Evolutionary conservation across 2,329 filamentous ascomycete genomes (phyloP), one percentile per base, ranked within the genome.

Genomic region (Chrysoporthe austroafricana): DNA sequence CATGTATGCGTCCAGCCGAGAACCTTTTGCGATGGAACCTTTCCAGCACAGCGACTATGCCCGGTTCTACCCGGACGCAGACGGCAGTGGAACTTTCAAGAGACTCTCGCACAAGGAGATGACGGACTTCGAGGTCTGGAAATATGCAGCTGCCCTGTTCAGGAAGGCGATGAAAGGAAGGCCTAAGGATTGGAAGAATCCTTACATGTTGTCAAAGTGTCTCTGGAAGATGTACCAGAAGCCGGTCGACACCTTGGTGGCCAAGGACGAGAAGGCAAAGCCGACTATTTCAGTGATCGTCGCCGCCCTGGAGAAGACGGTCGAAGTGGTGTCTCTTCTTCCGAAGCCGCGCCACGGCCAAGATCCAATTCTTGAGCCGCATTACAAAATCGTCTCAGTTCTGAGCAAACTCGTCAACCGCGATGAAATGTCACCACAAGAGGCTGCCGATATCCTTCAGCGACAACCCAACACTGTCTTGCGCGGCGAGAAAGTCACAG

Each of bases 371-470:
- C 85, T 97, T 18, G 94, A 97, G 76, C 94, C 94, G 3, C 94
- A 97, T 76, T 97, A 96, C 83, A 97, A 97, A 79, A 90, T 97
- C 26, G 86, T 96, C 46, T 91, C 92, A 2, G 82, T 96, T 32
- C 80, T 94, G 7, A 89, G 96, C 80, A 97, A 97, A 77, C 84
- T 97, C 34, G 91, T 96, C 18, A 82, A 82, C 44, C 79, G 81
- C 16, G 79, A 80, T 16, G 83, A 86, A 42, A 72, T 88, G 5
- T 70, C 79, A 2, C 78, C 79, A n/a, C 79, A 82, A 58, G 81
- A 84, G 18, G 86, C 81, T 0, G 84, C 83, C 46, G 74, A 83
- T 56, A 79, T 87, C n/a, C 76, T 89, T 9, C 82, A 86, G 13
- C 81, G 84, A 42, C 86, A 88, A 70, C 85, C 86, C 0, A 85